Conservation (phyloP, 1,139 yeast genomes). For the Entelexis sorbosivorans region DNA sequence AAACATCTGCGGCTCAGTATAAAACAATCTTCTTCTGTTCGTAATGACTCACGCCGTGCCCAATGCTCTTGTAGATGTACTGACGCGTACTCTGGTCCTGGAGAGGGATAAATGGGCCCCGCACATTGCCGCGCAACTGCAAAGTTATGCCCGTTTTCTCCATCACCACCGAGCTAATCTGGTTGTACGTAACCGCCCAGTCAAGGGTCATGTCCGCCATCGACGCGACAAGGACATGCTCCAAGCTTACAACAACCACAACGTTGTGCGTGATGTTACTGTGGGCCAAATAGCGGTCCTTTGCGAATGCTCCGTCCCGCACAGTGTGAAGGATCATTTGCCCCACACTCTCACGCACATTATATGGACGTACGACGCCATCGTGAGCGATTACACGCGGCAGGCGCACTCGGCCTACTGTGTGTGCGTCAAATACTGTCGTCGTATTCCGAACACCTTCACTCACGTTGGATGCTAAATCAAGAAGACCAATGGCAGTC, state of each 20-base stretch:
- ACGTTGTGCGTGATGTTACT: slow-evolving; percentile 49
- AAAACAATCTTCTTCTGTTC: slow-evolving; percentile 36
- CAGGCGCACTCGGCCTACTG: slow-evolving; percentile 66
- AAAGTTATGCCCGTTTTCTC: slow-evolving; percentile 73
- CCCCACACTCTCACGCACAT: slow-evolving; percentile 84
- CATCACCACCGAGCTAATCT: slow-evolving; percentile 56
- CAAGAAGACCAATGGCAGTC: slow-evolving; percentile 91
- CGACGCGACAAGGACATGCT: slow-evolving; percentile 56
- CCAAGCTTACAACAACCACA: slow-evolving; percentile 66
- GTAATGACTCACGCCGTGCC: slow-evolving; percentile 68
- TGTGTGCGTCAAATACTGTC: slow-evolving; percentile 70
- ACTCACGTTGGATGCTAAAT: slow-evolving; percentile 81
- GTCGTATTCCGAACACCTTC: slow-evolving; percentile 93
- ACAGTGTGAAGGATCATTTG: slow-evolving; percentile 81
- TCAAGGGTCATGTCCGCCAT: slow-evolving; percentile 49
- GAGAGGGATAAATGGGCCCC: slow-evolving; percentile 72
- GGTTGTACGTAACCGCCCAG: slow-evolving; percentile 57
- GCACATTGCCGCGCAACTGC: slow-evolving; percentile 45
- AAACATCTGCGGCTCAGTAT: no score
- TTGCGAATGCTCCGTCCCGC: slow-evolving; percentile 64
- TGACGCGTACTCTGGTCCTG: slow-evolving; percentile 55
- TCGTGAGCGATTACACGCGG: slow-evolving; percentile 67
- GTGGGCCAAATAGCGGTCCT: slow-evolving; percentile 77
- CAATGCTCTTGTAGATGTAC: slow-evolving; percentile 62
- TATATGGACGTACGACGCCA: slow-evolving; percentile 60